Base-by-base conservation (phyloP, 2,329 filamentous ascomycete genomes). In the Lomentospora prolificans region DNA sequence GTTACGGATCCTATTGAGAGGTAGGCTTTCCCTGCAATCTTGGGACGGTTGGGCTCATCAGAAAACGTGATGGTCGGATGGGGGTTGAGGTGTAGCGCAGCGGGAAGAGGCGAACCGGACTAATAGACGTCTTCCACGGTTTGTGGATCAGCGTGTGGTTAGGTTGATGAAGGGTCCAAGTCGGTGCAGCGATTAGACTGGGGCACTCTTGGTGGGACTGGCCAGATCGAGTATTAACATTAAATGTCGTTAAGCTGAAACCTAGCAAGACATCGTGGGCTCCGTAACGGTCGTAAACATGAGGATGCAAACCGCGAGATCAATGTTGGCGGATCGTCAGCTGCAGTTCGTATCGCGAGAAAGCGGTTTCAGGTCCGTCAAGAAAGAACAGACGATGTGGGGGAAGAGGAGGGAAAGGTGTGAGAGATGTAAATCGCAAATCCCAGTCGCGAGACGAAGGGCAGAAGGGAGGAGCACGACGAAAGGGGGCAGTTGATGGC, bases 341-440 rank as follows among this genome's bases (percentile, higher is more conserved):
- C 17, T 48, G 17, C 17, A 48, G 22, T 48, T 48, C 44, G 44
- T 48, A 48, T 48, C 22, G 6, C 22, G 19, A 19, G 22, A 19
- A 22, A 48, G 44, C 22, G 10, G 44, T 48, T 48, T 48, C 44
- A 48, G 44, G 44, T 48, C 44, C 22, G 44, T 48, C 44, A 48
- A 48, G 22, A 10, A 48, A 19, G 44, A 25, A 48, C 44, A 22
- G 22, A 22, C 44, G 44, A 48, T 22, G 44, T 48, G 17, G 44
- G 44, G 44, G 44, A 48, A 22, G 44, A 25, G 22, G 5, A 10
- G 22, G 22, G 17, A 22, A 48, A 25, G 22, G 22, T 17, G 44
- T 48, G 17, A 4, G 36, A 19, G 44, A 25, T 48, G 44, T 22
- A 22, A 5, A 25, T 48, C 17, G 44, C 24, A 48, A 27, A 48